Evolutionary conservation across 108 stramenopile species (phyloP).

Genomic region (Seminavis robusta): DNA sequence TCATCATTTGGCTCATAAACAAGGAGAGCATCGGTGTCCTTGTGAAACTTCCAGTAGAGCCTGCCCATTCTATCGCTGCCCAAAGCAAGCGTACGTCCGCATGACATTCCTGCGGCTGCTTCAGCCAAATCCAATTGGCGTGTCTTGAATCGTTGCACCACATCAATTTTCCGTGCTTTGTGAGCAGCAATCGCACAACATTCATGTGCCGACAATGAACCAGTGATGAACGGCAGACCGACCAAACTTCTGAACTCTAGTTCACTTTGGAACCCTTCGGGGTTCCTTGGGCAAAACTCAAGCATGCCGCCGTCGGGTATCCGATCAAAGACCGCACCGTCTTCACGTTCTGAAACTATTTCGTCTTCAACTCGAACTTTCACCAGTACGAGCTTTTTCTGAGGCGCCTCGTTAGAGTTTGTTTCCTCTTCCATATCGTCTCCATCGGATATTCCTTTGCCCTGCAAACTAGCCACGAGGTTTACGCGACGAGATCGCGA

Average conservation of each 20-base stretch:
- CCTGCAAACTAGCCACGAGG: constrained; percentile 55
- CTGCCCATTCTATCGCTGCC: constrained; percentile 62
- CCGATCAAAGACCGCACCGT: constrained; percentile 28
- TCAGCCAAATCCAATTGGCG: constrained; percentile 36
- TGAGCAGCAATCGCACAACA: constrained; percentile 81
- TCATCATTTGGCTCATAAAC: constrained; percentile 26
- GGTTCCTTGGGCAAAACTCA: constrained; percentile 69
- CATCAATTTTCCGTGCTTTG: constrained; percentile 57
- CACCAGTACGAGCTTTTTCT: constrained; percentile 38
- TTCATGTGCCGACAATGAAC: constrained; percentile 81
- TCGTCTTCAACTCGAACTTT: constrained; percentile 70
- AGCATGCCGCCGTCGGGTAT: constrained; percentile 57
- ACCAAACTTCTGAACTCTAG: constrained; percentile 50
- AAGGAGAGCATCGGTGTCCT: constrained; percentile 61
- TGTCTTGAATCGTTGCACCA: constrained; percentile 45
- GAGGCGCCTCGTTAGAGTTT: neutral
- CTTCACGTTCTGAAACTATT: constrained; percentile 42
- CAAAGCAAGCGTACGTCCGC: constrained; percentile 74
- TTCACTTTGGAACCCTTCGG: constrained; percentile 65
- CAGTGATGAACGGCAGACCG: constrained; percentile 65
- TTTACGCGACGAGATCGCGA: constrained; percentile 39
- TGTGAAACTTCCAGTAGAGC: constrained; percentile 72
- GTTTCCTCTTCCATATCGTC: neutral
- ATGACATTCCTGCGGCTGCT: constrained; percentile 51
- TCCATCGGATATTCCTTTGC: no score